Percentiles rank a stretch among this genome's conserved stretches.
These are phyloP conservation scores for Trichoderma gracile DNA, from an alignment of 2,329 filamentous ascomycete genomes.

Conservation along the genomic window DNA sequence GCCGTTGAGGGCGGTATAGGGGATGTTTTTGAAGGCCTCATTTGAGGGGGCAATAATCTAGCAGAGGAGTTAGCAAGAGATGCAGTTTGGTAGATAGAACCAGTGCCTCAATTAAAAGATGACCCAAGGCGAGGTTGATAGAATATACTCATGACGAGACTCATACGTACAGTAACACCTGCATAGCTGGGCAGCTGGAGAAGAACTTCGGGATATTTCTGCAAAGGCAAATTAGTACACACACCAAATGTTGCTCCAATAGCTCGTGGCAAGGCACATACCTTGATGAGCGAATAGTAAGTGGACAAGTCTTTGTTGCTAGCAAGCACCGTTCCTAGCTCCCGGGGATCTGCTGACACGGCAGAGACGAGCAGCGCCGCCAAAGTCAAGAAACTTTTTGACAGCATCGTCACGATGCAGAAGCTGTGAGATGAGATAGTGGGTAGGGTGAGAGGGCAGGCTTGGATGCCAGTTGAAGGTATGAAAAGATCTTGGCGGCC, in stretches of 20 bases:
- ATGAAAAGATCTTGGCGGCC: neutral
- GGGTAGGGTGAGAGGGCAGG: too few relatives aligned
- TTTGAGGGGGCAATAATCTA: conserved; percentile 60
- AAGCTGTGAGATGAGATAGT: neutral
- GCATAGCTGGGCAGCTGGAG: conserved; percentile 46
- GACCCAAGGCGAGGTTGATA: neutral
- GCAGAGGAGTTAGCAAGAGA: neutral
- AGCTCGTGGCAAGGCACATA: conserved; percentile 29
- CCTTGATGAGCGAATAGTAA: conserved; percentile 48
- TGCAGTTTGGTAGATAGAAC: neutral
- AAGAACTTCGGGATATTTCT: conserved; percentile 51
- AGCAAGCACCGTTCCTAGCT: conserved; percentile 44
- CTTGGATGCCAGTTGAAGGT: neutral
- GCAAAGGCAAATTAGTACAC: neutral
- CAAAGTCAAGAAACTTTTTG: conserved; percentile 29
- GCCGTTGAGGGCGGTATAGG: conserved; percentile 51
- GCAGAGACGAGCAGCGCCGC: conserved; percentile 30
- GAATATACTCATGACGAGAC: neutral
- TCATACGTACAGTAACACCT: conserved; percentile 46
- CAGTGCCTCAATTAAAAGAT: neutral
- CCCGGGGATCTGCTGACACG: conserved; percentile 33
- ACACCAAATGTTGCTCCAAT: neutral
- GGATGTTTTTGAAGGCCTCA: conserved; percentile 57
- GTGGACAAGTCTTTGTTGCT: conserved; percentile 46
- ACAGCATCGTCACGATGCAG: conserved; percentile 28